These are phyloP conservation scores for Naganishia albida DNA, from an alignment of 1,284 basidiomycete genomes.

Conservation along the genomic window DNA sequence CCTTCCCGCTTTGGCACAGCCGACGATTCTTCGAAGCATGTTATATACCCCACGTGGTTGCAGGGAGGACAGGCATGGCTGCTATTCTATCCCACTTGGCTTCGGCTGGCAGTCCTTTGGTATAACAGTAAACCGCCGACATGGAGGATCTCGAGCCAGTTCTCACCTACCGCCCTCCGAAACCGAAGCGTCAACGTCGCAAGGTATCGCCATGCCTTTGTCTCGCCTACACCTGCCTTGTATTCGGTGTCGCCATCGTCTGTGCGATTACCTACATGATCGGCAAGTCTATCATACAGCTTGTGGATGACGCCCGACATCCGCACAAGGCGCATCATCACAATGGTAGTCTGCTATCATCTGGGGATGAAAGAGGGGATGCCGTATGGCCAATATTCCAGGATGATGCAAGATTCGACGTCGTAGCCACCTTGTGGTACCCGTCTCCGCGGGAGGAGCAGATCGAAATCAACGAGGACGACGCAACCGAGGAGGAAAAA, in stretches of 20 bases:
- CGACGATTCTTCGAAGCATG: too few species aligned
- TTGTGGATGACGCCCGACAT: neutral
- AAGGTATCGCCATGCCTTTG: slow-evolving; percentile 9
- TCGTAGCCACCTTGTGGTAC: slow-evolving; percentile 9
- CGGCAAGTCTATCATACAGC: neutral
- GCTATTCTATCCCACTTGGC: too few species aligned
- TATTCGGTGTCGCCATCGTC: slow-evolving; percentile 11
- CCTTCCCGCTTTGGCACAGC: too few species aligned
- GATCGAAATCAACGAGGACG: neutral
- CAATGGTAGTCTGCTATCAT: neutral
- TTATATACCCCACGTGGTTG: too few species aligned
- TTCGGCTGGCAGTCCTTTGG: neutral
- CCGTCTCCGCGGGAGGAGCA: slow-evolving; percentile 6
- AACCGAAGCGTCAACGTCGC: neutral
- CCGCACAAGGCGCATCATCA: slow-evolving; percentile 5
- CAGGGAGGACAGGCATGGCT: too few species aligned
- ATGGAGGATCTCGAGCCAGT: slow-evolving; percentile 8
- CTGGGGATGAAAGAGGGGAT: neutral
- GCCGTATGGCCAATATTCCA: slow-evolving; percentile 8
- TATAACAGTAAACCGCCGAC: neutral
- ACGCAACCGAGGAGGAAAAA: slow-evolving; percentile 1
- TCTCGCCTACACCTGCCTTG: slow-evolving; percentile 8
- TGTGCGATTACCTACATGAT: slow-evolving; percentile 8
- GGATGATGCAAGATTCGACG: slow-evolving; percentile 9
- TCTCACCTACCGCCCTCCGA: slow-evolving; percentile 2